Evolutionary conservation across 176 grass and related monocot genomes (phyloP), one percentile per base, ranked within the genome.

Genomic region (Rhynchospora tenuis): DNA sequence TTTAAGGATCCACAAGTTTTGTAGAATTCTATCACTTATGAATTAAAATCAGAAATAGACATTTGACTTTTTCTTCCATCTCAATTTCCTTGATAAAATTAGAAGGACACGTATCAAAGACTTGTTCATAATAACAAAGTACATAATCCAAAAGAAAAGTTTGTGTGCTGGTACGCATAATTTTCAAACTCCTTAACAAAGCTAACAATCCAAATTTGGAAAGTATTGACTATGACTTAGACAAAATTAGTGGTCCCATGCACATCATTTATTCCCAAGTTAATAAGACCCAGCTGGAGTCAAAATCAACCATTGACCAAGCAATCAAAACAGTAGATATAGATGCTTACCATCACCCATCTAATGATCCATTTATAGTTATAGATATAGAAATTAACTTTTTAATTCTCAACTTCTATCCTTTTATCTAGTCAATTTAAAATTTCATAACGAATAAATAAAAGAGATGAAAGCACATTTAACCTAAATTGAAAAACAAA

Each of bases 251-350:
- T 17, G 51, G 61, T 48, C 80, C 42, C 46, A 48, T 47, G 65
- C 66, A 67, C 42, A 67, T 52, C 33, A 9, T n/a, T 82, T 82
- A 9, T 4, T 7, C 52, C 67, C 44, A 28, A 65, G 2, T 54
- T 66, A 48, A 48, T 22, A 67, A 26, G 56, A 66, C 22, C 29
- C 7, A 29, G 14, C 4, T 82, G 27, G 10, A 82, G 80, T 48
- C 42, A 82, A 81, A 82, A 64, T 82, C 10, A 65, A 51, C 8
- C 43, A 47, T 81, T 64, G 79, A 82, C 61, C 59, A 50, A 82
- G 73, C 73, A 76, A 76, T 75, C 47, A 28, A 38, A 74, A 58
- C 27, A 79, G 59, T 80, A 14, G 6, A 55, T 80, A 10, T 28
- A 14, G 6, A 55, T 80, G 17, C 26, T 17, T 13, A n/a, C 20